phyloP scores from a whole-genome alignment of 805 yeast genomes.

The Candida piceae region DNA sequence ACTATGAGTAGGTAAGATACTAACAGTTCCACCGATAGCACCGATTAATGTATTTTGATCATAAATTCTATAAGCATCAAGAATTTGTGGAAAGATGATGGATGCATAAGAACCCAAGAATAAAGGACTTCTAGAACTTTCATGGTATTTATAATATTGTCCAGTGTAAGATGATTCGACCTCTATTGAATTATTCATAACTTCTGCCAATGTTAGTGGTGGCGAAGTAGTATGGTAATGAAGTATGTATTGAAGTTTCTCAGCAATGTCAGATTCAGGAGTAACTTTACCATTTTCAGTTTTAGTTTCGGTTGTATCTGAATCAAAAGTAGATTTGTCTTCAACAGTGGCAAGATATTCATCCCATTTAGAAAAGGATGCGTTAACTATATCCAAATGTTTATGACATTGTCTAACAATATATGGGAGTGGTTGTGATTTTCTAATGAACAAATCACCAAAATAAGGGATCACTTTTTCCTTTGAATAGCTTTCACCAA shows the following conservation, averaged over 20 bases:
- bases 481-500: constrained; percentile 72
- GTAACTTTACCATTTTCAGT: constrained; percentile 4
- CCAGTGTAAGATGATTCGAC: constrained; percentile 59
- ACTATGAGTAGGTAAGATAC: not conserved
- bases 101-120: constrained; percentile 62
- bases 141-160: constrained; percentile 36
- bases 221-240: constrained; percentile 36
- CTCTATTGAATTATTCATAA: constrained; percentile 60
- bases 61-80: constrained; percentile 54
- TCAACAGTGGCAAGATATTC: constrained; percentile 52
- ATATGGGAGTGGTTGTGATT: constrained; percentile 26
- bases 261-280: constrained; percentile 6
- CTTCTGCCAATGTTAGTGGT: constrained; percentile 43
- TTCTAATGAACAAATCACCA: constrained; percentile 71
- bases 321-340: constrained; percentile 34
- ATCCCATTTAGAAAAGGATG: constrained; percentile 80
- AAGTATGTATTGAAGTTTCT: constrained; percentile 34
- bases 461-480: constrained; percentile 81
- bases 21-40: constrained; percentile 41
- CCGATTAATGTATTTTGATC: constrained; percentile 48
- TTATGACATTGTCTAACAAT: constrained; percentile 52
- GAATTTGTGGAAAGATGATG: constrained; percentile 53
- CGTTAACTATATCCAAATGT: constrained; percentile 60
- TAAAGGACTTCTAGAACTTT: constrained; percentile 49
- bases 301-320: constrained; percentile 5